Base-by-base conservation (phyloP, 169 alveolate species). In the Eimeria falciformis region DNA sequence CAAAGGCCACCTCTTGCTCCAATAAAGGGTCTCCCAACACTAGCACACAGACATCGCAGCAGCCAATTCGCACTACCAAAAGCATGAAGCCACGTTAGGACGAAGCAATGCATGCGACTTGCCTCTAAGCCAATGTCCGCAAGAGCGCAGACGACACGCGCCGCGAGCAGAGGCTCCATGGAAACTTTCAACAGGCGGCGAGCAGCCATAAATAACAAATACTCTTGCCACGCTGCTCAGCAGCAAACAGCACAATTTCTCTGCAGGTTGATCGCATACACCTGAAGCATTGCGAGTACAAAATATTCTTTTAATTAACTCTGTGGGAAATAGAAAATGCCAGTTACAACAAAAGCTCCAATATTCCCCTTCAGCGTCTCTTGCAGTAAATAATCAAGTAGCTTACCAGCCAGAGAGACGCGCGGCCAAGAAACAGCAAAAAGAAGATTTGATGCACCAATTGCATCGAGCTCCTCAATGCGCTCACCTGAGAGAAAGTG, bases 201-300 rank as follows among this genome's bases (percentile, higher is more conserved):
- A 23, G 79, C 79, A 6, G 79, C 43, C 79, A 68, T 68, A 25
- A 68, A 68, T 23, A 68, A 47, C 79, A 68, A n/a, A 68, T 68
- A 68, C 45, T 68, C 79, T 21, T 68, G 79, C 79, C 79, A 68
- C 0, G 79, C 79, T 68, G 37, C 17, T 9, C n/a, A n/a, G n/a
- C n/a, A n/a, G n/a, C n/a, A n/a, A n/a, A n/a, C n/a, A n/a, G n/a
- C n/a, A n/a, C n/a, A n/a, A n/a, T n/a, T n/a, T n/a, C n/a, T n/a
- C n/a, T n/a, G n/a, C n/a, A n/a, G n/a, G n/a, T n/a, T n/a, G n/a
- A n/a, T n/a, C n/a, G n/a, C n/a, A n/a, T n/a, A n/a, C n/a, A n/a
- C n/a, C n/a, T n/a, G n/a, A n/a, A n/a, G n/a, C n/a, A n/a, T n/a
- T n/a, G n/a, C n/a, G n/a, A n/a, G n/a, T n/a, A n/a, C n/a, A n/a